phyloP scores from a whole-genome alignment of 2,329 filamentous ascomycete genomes.

The Elsinoe ampelina region DNA sequence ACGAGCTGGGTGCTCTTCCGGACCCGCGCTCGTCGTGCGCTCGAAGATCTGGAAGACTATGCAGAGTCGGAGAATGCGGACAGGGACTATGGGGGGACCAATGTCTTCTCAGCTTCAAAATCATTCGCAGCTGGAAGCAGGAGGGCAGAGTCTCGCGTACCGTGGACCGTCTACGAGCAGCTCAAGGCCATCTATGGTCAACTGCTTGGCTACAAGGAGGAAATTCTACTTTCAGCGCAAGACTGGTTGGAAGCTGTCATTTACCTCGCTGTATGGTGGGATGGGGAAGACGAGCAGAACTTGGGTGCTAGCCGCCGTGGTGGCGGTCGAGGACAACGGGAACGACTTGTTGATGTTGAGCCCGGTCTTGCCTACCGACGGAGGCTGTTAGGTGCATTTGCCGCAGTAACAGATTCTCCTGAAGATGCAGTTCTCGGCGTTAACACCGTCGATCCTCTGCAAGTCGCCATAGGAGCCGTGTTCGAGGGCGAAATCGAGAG shows the following conservation, averaged over 20 bases:
- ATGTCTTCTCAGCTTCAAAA: constrained; percentile 30
- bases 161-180: constrained; percentile 83
- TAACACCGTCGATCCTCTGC: constrained; percentile 64
- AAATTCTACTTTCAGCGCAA: constrained; percentile 67
- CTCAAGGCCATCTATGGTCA: constrained; percentile 73
- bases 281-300: constrained; percentile 58
- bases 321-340: constrained; percentile 29
- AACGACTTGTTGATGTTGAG: constrained; percentile 41
- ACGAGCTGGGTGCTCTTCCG: constrained; percentile 79
- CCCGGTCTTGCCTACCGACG: constrained; percentile 62
- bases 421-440: constrained; percentile 61
- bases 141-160: constrained; percentile 76
- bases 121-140: constrained; percentile 58
- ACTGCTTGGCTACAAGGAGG: constrained; percentile 62
- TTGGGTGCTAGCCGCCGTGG: constrained; percentile 38
- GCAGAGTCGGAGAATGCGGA: constrained; percentile 61
- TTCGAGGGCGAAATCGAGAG: constrained; percentile 76
- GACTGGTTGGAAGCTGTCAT: constrained; percentile 90
- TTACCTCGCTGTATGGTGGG: constrained; percentile 83
- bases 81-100: constrained; percentile 29
- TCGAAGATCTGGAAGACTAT: constrained; percentile 64
- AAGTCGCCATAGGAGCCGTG: constrained; percentile 71
- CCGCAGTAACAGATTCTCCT: constrained; percentile 51
- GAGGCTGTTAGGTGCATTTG: constrained; percentile 62
- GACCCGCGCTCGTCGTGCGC: constrained; percentile 58